These are phyloP conservation scores for Aspergillus hortae DNA, from an alignment of 2,329 filamentous ascomycete genomes.

Conservation along the genomic window DNA sequence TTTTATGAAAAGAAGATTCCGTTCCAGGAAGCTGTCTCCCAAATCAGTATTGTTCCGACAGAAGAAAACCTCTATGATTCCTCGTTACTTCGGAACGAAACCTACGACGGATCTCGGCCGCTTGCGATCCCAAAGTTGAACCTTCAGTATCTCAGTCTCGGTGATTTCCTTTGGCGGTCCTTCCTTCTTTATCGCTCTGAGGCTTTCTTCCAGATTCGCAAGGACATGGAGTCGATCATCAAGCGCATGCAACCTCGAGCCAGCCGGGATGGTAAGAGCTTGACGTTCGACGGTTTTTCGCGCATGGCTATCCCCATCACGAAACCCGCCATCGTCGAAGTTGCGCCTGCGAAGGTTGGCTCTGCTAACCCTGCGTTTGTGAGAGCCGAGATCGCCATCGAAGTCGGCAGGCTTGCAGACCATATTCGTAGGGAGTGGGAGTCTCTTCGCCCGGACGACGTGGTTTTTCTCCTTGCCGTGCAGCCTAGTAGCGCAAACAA, in stretches of 20 bases:
- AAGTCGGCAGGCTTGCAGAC: slow-evolving; percentile 75
- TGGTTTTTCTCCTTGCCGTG: slow-evolving; percentile 80
- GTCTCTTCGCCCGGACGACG: slow-evolving; percentile 76
- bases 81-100: slow-evolving; percentile 74
- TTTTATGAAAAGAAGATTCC: slow-evolving; percentile 73
- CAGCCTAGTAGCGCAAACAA: slow-evolving; percentile 50
- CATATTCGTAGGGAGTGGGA: slow-evolving; percentile 86
- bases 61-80: slow-evolving; percentile 76
- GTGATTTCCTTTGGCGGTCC: slow-evolving; percentile 95
- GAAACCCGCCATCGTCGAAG: slow-evolving; percentile 82
- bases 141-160: slow-evolving; percentile 88
- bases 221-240: slow-evolving; percentile 80
- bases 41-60: slow-evolving; percentile 76
- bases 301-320: slow-evolving; percentile 87
- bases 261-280: slow-evolving; percentile 61
- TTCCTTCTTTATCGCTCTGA: slow-evolving; percentile 86
- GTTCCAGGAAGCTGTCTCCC: slow-evolving; percentile 74
- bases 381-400: slow-evolving; percentile 78
- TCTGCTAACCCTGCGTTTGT: slow-evolving; percentile 79
- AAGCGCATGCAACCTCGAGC: slow-evolving; percentile 71
- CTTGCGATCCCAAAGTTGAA: slow-evolving; percentile 92
- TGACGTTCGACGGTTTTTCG: slow-evolving; percentile 76
- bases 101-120: slow-evolving; percentile 81
- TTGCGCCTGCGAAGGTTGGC: slow-evolving; percentile 77
- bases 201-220: slow-evolving; percentile 88